Conservation (phyloP, 257 asterid genomes). For the Fraxinus pennsylvanica region DNA sequence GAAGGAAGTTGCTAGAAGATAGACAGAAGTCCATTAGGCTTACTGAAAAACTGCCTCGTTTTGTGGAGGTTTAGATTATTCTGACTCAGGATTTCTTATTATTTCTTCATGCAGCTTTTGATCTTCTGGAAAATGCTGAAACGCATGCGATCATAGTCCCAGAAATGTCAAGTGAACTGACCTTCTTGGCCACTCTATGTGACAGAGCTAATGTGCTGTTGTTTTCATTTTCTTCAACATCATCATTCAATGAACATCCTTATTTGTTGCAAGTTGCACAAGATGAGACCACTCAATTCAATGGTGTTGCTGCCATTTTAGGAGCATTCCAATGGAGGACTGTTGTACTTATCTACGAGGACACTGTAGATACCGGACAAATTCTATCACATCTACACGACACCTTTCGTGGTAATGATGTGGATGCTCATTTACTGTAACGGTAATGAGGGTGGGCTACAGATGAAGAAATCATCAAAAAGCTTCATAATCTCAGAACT, state of each 20-base stretch:
- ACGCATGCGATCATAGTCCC: slow-evolving; percentile 40
- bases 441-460: no score
- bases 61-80: neutral
- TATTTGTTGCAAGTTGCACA: slow-evolving; percentile 37
- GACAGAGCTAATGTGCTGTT: slow-evolving; percentile 36
- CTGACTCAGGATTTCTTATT: slow-evolving; percentile 12
- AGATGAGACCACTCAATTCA: slow-evolving; percentile 39
- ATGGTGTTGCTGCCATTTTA: slow-evolving; percentile 33
- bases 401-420: slow-evolving; percentile 27
- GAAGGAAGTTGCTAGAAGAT: neutral
- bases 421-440: no score
- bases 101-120: slow-evolving; percentile 36
- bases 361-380: slow-evolving; percentile 28
- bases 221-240: slow-evolving; percentile 34
- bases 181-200: slow-evolving; percentile 30
- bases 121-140: slow-evolving; percentile 37
- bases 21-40: neutral
- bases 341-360: slow-evolving; percentile 39
- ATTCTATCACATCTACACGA: slow-evolving; percentile 24
- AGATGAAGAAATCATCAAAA: slow-evolving; percentile 29
- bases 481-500: slow-evolving; percentile 28
- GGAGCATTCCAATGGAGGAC: slow-evolving; percentile 40
- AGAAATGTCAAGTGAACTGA: slow-evolving; percentile 23
- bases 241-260: slow-evolving; percentile 28
- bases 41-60: neutral